phyloP scores from a whole-genome alignment of 2,329 filamentous ascomycete genomes.

The Trichoderma breve region DNA sequence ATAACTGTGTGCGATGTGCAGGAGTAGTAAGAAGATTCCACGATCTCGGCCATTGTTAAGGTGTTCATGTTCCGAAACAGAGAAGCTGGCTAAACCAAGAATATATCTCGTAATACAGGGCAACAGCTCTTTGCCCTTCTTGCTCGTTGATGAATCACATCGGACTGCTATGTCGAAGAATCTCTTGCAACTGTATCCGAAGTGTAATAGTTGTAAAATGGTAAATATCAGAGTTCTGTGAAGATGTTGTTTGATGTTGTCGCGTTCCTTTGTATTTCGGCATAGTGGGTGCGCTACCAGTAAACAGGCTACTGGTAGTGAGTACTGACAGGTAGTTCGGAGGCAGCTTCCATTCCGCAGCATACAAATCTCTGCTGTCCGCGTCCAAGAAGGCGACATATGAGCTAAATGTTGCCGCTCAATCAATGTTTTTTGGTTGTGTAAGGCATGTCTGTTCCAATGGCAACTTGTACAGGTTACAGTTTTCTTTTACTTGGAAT shows the following conservation, averaged over 20 bases:
- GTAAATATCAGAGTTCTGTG: not conserved
- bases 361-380: not conserved
- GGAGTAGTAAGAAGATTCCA: not conserved
- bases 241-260: not conserved
- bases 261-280: not conserved
- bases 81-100: too few species aligned
- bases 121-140: too few species aligned
- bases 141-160: too few species aligned
- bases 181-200: too few species aligned
- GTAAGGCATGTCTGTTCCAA: too few species aligned
- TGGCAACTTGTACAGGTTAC: not conserved
- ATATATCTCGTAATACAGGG: too few species aligned
- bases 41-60: not conserved
- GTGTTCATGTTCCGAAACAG: not conserved
- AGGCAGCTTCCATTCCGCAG: not conserved
- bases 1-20: not conserved
- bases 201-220: not conserved
- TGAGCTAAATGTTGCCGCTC: not conserved
- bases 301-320: not conserved
- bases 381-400: too few species aligned
- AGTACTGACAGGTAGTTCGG: not conserved
- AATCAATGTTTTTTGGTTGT: not conserved
- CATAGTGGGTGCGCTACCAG: not conserved
- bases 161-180: too few species aligned
- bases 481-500: not conserved